These are phyloP conservation scores for Heliosperma pusillum DNA, from an alignment of 148 eudicot genomes.

Conservation along the genomic window DNA sequence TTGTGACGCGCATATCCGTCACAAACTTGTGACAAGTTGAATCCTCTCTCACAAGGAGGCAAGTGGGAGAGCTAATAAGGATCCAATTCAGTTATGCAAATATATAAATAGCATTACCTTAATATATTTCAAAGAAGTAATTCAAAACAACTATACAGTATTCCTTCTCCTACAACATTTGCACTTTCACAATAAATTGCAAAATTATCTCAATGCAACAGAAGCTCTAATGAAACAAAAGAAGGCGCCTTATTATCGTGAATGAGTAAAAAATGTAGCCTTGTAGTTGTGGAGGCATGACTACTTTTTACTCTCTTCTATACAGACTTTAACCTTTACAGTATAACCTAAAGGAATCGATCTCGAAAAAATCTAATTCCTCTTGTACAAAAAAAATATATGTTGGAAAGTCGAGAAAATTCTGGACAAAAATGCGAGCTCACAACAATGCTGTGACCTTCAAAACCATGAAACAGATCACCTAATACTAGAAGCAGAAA, in stretches of 20 bases:
- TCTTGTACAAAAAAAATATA: conserved; percentile 19
- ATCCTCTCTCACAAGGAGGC: no score
- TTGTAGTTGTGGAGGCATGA: not conserved
- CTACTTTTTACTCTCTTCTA: conserved; percentile 28
- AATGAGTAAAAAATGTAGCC: conserved; percentile 13
- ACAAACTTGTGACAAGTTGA: no score
- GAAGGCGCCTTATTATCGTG: conserved; percentile 13
- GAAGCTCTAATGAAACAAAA: not conserved
- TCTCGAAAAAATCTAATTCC: conserved; percentile 22
- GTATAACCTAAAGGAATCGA: conserved; percentile 27
- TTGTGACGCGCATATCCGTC: no score
- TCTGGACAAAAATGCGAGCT: conserved; percentile 48
- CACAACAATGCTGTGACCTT: conserved; percentile 48
- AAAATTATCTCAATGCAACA: no score
- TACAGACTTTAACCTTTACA: conserved; percentile 24
- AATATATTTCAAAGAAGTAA: no score
- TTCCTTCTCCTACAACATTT: not conserved
- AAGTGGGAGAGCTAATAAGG: no score
- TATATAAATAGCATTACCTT: no score
- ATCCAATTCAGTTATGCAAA: no score
- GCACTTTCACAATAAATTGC: not conserved
- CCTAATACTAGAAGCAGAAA: conserved; percentile 4
- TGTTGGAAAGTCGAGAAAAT: conserved; percentile 19
- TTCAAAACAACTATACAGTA: no score
- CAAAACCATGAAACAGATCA: not conserved